Percentiles rank a stretch among this genome's conserved stretches.
phyloP scores from a whole-genome alignment of 257 asterid genomes.

The Capsicum chinense region DNA sequence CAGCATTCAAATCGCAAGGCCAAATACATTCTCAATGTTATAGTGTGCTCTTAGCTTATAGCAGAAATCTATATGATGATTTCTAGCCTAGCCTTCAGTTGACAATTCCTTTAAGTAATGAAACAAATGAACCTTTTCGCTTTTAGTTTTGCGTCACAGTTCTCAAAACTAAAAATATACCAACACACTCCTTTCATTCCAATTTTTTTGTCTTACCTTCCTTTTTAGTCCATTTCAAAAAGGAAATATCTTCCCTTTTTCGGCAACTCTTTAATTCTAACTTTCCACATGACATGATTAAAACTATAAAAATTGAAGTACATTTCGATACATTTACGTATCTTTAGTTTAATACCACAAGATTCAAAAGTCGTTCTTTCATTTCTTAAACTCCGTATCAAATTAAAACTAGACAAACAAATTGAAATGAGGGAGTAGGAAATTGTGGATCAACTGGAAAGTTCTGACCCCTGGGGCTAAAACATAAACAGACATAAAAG shows the following conservation, averaged over 20 bases:
- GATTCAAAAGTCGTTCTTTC: too few species aligned
- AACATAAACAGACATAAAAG: neutral
- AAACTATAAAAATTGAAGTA: too few species aligned
- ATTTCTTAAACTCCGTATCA: too few species aligned
- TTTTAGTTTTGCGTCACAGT: neutral
- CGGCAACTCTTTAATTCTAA: too few species aligned
- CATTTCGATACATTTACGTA: too few species aligned
- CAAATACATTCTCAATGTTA: neutral
- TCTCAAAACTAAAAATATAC: neutral
- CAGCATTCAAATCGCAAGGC: neutral
- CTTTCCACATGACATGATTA: too few species aligned
- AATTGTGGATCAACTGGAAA: neutral
- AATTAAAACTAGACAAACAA: too few species aligned
- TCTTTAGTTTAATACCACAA: too few species aligned
- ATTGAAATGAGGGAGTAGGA: neutral
- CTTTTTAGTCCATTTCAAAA: too few species aligned
- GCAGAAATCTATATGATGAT: neutral
- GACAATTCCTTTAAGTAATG: neutral
- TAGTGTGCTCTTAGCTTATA: conserved; percentile 12
- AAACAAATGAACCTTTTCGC: neutral
- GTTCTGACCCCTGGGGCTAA: neutral
- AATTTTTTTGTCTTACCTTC: too few species aligned
- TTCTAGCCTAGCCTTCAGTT: conserved; percentile 4
- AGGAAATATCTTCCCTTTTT: too few species aligned
- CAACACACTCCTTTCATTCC: neutral